Conservation (phyloP, 257 asterid genomes). For the Przewalskia tangutica region DNA sequence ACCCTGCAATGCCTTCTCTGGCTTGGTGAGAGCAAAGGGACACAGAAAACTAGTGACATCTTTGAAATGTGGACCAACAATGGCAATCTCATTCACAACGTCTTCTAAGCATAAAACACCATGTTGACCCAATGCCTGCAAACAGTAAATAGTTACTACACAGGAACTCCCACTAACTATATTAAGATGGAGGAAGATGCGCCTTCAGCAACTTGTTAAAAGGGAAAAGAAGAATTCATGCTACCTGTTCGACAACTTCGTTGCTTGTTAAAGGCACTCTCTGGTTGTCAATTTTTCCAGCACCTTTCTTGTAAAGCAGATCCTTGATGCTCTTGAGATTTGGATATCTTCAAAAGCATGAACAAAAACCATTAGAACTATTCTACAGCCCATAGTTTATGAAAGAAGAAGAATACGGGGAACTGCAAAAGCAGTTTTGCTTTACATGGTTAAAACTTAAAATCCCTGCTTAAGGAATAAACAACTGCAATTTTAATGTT, state of each 20-base stretch:
- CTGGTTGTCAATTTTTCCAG: conserved; percentile 48
- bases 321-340: conserved; percentile 78
- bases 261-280: conserved; percentile 78
- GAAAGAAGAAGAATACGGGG: background rate
- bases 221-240: background rate
- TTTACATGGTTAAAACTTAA: background rate
- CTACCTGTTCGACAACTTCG: conserved; percentile 75
- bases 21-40: conserved; percentile 68
- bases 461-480: background rate
- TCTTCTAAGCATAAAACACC: conserved; percentile 78
- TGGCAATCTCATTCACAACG: conserved; percentile 60
- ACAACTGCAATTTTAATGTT: background rate
- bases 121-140: conserved; percentile 64
- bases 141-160: background rate
- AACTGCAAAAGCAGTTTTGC: background rate
- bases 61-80: conserved; percentile 58
- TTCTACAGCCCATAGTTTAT: background rate
- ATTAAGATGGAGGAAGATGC: background rate
- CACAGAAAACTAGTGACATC: conserved; percentile 51
- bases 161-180: background rate
- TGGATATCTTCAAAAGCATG: conserved; percentile 51
- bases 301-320: conserved; percentile 83
- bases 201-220: background rate
- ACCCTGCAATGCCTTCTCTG: conserved; percentile 67
- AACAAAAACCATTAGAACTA: background rate